A percentile compares a stretch with the other conserved stretches of the same genome.
Evolutionary conservation across 164 flowering plant species (phyloP).

Genomic region (Echeveria elegans): DNA sequence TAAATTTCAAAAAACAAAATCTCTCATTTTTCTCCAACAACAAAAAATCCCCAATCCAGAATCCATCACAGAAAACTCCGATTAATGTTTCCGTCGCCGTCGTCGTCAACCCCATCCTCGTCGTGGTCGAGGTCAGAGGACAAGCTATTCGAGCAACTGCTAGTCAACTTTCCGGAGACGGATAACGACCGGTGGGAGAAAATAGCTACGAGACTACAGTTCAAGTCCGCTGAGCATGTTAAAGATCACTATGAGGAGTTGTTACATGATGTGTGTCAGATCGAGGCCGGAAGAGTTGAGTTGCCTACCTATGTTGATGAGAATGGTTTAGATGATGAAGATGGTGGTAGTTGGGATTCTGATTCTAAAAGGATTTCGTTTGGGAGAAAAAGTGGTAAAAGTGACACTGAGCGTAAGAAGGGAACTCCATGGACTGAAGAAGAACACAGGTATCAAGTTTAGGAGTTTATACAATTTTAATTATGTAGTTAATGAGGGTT

Average conservation of each 20-base stretch:
- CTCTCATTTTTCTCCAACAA: neutral
- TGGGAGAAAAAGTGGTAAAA: constrained; percentile 6
- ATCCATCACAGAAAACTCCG: neutral
- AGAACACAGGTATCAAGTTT: constrained; percentile 21
- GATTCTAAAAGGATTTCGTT: constrained; percentile 8
- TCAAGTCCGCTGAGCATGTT: constrained; percentile 17
- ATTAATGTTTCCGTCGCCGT: neutral
- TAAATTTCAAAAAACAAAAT: neutral
- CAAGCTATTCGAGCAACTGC: constrained; percentile 27
- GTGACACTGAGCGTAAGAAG: constrained; percentile 21
- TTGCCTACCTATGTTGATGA: constrained; percentile 19
- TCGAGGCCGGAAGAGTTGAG: constrained; percentile 26
- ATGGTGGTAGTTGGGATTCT: constrained; percentile 3
- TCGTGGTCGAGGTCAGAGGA: constrained; percentile 24
- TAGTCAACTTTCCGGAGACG: constrained; percentile 23
- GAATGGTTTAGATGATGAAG: constrained; percentile 5
- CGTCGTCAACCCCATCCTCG: constrained; percentile 6
- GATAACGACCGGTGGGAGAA: constrained; percentile 22
- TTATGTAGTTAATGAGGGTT: neutral
- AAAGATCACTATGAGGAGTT: constrained; percentile 20
- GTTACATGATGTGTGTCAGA: constrained; percentile 21
- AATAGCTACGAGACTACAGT: constrained; percentile 21
- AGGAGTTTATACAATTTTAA: neutral
- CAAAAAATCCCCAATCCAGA: neutral
- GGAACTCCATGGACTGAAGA: constrained; percentile 27